Evolutionary conservation across 2,329 filamentous ascomycete genomes (phyloP).

Genomic region (Akanthomyces lecanii): DNA sequence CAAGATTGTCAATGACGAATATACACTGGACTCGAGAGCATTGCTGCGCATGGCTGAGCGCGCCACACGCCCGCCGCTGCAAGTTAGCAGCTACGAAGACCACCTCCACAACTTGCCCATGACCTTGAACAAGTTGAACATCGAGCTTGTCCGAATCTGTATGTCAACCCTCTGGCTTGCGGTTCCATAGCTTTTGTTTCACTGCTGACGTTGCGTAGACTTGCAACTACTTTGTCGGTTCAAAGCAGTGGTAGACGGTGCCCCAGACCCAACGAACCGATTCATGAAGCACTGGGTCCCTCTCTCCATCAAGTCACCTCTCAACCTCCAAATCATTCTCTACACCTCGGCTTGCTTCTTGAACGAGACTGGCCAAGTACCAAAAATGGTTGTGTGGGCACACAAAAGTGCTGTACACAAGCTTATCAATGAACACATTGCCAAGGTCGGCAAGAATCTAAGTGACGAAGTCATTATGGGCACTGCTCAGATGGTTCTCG

Average conservation of each 20-base stretch:
- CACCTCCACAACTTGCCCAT: slow-evolving; percentile 40
- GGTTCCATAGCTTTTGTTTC: not conserved
- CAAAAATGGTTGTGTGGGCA: slow-evolving; percentile 38
- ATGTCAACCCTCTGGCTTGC: slow-evolving; percentile 21
- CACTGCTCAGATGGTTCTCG: slow-evolving; percentile 45
- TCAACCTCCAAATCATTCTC: slow-evolving; percentile 45
- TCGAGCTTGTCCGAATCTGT: slow-evolving; percentile 47
- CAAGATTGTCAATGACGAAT: slow-evolving; percentile 29
- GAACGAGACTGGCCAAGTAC: slow-evolving; percentile 44
- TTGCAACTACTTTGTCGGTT: slow-evolving; percentile 47
- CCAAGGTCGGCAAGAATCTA: slow-evolving; percentile 31
- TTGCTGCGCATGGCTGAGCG: slow-evolving; percentile 24
- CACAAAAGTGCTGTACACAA: slow-evolving; percentile 41
- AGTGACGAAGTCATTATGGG: slow-evolving; percentile 45
- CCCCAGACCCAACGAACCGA: slow-evolving; percentile 39
- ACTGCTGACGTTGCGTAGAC: slow-evolving; percentile 30
- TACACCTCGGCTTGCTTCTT: slow-evolving; percentile 50
- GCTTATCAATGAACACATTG: slow-evolving; percentile 46
- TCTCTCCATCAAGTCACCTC: slow-evolving; percentile 44
- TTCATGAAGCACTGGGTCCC: slow-evolving; percentile 47
- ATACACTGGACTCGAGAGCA: slow-evolving; percentile 26
- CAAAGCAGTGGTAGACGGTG: slow-evolving; percentile 47
- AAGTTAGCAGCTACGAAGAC: slow-evolving; percentile 28
- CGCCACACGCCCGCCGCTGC: slow-evolving; percentile 20
- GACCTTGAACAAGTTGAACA: slow-evolving; percentile 39